Percentiles rank a stretch among this genome's conserved stretches.
phyloP scores from a whole-genome alignment of 768 basidiomycete genomes.

The Thelephora ganbajun region DNA sequence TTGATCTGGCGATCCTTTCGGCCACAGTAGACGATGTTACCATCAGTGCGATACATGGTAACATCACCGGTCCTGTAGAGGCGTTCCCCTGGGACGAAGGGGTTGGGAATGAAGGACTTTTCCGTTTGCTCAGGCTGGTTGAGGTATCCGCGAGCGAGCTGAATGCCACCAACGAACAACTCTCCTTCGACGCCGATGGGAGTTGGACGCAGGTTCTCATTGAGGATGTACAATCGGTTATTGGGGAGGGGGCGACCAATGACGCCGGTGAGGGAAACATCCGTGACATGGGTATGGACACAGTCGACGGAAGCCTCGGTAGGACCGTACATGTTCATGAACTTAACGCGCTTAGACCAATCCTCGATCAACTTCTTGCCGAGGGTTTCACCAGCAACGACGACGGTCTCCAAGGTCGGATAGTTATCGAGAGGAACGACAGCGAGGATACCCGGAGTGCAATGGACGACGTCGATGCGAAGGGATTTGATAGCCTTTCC shows the following conservation, averaged over 20 bases:
- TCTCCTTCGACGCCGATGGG: conserved; percentile 13
- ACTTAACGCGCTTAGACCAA: conserved; percentile 13
- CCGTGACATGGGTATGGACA: conserved; percentile 13
- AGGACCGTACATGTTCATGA: conserved; percentile 21
- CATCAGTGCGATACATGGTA: conserved; percentile 15
- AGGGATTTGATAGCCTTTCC: conserved; percentile 17
- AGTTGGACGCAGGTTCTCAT: conserved; percentile 10
- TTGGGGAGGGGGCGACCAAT: conserved; percentile 19
- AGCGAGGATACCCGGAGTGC: conserved; percentile 18
- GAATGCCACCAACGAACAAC: conserved; percentile 13
- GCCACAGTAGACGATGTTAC: conserved; percentile 18
- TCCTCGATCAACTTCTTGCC: conserved; percentile 11
- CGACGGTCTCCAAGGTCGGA: conserved; percentile 15
- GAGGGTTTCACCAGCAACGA: conserved; percentile 14
- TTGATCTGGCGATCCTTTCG: conserved; percentile 21
- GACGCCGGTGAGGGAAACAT: conserved; percentile 10
- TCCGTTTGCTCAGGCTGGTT: conserved; percentile 16
- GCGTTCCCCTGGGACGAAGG: conserved; percentile 14
- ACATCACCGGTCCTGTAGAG: conserved; percentile 21
- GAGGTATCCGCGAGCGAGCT: conserved; percentile 13
- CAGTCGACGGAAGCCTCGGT: conserved; percentile 20
- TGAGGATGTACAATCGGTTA: conserved; percentile 11
- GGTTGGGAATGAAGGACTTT: conserved; percentile 14
- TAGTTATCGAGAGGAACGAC: conserved; percentile 15
- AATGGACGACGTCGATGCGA: conserved; percentile 13